Evolutionary conservation across 1,139 yeast genomes (phyloP).

Genomic region (Wickerhamiella infanticola): DNA sequence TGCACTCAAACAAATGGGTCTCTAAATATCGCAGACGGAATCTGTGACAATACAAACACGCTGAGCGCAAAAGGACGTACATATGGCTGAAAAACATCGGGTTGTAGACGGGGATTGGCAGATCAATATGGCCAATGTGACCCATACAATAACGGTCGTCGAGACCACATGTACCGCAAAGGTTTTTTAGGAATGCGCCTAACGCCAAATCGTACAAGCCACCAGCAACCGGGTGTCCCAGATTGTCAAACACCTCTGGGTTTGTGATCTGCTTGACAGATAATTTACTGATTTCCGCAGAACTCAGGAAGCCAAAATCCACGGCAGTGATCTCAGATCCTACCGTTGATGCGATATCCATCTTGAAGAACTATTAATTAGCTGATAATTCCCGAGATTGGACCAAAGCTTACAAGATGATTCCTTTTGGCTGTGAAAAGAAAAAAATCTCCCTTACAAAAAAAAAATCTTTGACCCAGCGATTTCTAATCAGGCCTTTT

Average conservation of each 20-base stretch:
- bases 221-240: conserved; percentile 89
- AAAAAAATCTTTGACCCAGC: background rate
- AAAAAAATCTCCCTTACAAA: background rate
- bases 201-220: conserved; percentile 89
- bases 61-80: conserved; percentile 64
- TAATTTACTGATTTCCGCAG: conserved; percentile 67
- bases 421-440: background rate
- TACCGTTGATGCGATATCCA: conserved; percentile 93
- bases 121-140: conserved; percentile 93
- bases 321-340: conserved; percentile 89
- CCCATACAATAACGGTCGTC: conserved; percentile 96
- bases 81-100: conserved; percentile 88
- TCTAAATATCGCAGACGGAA: conserved; percentile 58
- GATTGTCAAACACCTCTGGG: conserved; percentile 85
- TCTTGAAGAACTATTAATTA: conserved; percentile 18
- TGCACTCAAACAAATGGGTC: conserved; percentile 62
- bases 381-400: too few relatives aligned
- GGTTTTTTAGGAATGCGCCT: conserved; percentile 81
- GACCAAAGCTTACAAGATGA: too few relatives aligned
- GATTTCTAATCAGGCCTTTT: too few relatives aligned
- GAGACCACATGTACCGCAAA: conserved; percentile 91
- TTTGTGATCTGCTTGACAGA: conserved; percentile 92
- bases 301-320: conserved; percentile 74
- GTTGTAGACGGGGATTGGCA: conserved; percentile 90
- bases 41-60: conserved; percentile 83